Base-by-base conservation (phyloP, 1,284 basidiomycete species). In the Puccinia coronata region DNA sequence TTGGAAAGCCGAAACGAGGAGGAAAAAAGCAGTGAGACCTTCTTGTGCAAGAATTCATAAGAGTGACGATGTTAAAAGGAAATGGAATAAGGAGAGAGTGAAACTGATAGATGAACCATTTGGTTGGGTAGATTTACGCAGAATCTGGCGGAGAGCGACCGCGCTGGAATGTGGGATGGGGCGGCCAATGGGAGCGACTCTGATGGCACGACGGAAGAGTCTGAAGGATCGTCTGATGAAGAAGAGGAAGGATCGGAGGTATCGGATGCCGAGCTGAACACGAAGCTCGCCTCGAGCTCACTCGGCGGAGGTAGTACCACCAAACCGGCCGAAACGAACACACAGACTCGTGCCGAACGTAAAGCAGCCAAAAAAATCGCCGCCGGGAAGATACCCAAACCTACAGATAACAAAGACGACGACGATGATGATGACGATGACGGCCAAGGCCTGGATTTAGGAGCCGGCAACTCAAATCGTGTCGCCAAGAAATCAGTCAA, bases 381-480 rank as follows among this genome's bases (percentile, higher is more conserved):
- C n/a, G n/a, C n/a, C n/a, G n/a, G n/a, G n/a, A n/a, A n/a, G n/a
- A n/a, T n/a, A n/a, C n/a, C 84, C 72, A 0, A 84, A 83, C 0
- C 61, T 43, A 84, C 84, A 51, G 82, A 86, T 12, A 88, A 87
- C 20, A 88, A 81, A 36, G 85, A 85, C 23, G 85, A 86, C 47
- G 86, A 87, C 34, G 88, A 86, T 82, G 87, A 87, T 3, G 90
- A 89, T n/a, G n/a, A n/a, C n/a, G n/a, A n/a, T n/a, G n/a, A n/a
- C n/a, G n/a, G n/a, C n/a, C n/a, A n/a, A n/a, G n/a, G n/a, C 43
- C 91, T 91, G 70, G n/a, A n/a, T n/a, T 90, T 91, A 83, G 90
- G 84, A 88, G 90, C 74, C 85, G 69, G 70, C 25, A 82, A 82
- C 61, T 75, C 78, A 16, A 83, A 72, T 72, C 53, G 70, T 81